phyloP scores from a whole-genome alignment of 2,329 filamentous ascomycete genomes.

The Pseudogymnoascus destructans region DNA sequence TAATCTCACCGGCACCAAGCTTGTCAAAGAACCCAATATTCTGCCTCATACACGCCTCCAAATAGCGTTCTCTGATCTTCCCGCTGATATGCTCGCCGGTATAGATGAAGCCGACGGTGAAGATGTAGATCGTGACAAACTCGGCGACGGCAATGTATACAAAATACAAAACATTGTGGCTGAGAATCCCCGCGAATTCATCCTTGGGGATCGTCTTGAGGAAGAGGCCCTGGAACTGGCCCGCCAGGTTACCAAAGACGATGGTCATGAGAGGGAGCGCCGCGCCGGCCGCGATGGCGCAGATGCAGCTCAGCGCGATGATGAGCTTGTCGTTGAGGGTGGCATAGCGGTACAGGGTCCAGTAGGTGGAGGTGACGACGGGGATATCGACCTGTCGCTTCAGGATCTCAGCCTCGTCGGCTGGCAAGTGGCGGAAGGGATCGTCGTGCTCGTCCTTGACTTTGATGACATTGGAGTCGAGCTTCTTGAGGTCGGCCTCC shows the following conservation, averaged over 20 bases:
- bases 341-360: slow-evolving; percentile 44
- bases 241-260: slow-evolving; percentile 65
- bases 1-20: slow-evolving; percentile 83
- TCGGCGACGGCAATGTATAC: slow-evolving; percentile 73
- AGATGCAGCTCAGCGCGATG: slow-evolving; percentile 36
- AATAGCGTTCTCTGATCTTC: slow-evolving; percentile 71
- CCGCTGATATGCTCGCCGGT: slow-evolving; percentile 66
- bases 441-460: slow-evolving; percentile 34
- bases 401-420: slow-evolving; percentile 53
- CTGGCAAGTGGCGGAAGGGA: slow-evolving; percentile 48
- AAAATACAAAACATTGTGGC: slow-evolving; percentile 63
- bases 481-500: slow-evolving; percentile 42
- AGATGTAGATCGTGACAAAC: slow-evolving; percentile 64
- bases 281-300: slow-evolving; percentile 45
- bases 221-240: slow-evolving; percentile 55
- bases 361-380: slow-evolving; percentile 48
- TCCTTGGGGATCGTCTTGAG: slow-evolving; percentile 33
- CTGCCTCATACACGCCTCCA: slow-evolving; percentile 70
- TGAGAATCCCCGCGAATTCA: slow-evolving; percentile 47
- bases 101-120: slow-evolving; percentile 83
- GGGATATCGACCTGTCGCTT: slow-evolving; percentile 55
- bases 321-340: slow-evolving; percentile 38
- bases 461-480: slow-evolving; percentile 25
- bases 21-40: slow-evolving; percentile 93
- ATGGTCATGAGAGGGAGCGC: slow-evolving; percentile 44